Evolutionary conservation across 305 asterid genomes (phyloP), one percentile per base, ranked within the genome.

Genomic region (Fraxinus latifolia): DNA sequence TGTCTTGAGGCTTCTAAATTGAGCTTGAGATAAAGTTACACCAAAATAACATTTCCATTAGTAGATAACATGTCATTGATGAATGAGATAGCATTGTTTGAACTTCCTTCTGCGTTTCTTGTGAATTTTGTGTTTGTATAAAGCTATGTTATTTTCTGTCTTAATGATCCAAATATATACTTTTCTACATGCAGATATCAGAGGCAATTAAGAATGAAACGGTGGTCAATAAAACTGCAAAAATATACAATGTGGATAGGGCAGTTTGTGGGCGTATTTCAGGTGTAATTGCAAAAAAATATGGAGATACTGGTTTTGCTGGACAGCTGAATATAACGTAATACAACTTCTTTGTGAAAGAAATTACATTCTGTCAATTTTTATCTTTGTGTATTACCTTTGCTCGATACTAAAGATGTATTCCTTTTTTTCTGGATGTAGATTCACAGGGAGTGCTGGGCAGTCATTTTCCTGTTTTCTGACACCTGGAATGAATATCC

Each of bases 261-360:
- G 97, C 98, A 77, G 97, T 90, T 85, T 96, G 99, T 89, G 99
- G 99, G 47, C 98, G 99, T 80, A 87, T 96, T 82, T 97, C 98
- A 37, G 98, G 99, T 29, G 95, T 86, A 19, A 87, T 96, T 77
- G 98, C 98, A 27, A 94, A 96, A 90, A 92, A 76, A 92, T 96
- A 96, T 65, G 99, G 98, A 55, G 99, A 96, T 91, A 90, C 98
- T 17, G 98, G 98, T 42, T 96, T 96, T 79, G 95, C 97, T 39
- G 98, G 99, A 83, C 98, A 91, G 89, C 87, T 94, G 75, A 96
- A 96, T 86, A 82, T 96, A 81, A 93, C 90, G 99, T 96, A 93
- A 88, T 27, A 23, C 17, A 47, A 14, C 55, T 4, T 0, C 19
- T 11, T 12, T 65, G 39, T 12, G 4, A 15, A 42, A 58, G 71